Base-by-base conservation (phyloP, 345 rosid species). In the Eucalyptus tenuipes region DNA sequence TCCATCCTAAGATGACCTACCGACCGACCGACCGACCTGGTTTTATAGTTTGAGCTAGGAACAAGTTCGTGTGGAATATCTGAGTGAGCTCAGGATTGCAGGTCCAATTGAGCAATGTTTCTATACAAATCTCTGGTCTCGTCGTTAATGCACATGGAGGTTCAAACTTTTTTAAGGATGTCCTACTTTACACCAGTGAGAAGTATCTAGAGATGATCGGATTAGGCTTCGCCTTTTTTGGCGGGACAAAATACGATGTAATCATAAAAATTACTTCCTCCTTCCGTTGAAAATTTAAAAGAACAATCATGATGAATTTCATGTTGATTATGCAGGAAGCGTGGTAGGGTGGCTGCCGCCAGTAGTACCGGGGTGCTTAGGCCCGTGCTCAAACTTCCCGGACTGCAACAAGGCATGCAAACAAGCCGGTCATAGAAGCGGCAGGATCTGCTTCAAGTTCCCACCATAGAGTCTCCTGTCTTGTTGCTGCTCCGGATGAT, bases 161-260 rank as follows among this genome's bases (percentile, higher is more conserved):
- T 31, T 33, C 79, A 0, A 31, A 66, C 22, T 8, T 66, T 31
- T 66, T 66, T 57, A 10, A 66, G 79, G 79, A 31, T 16, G 79
- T 16, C 42, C 12, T 66, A 4, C 42, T 68, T 31, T 16, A 68
- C 5, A 31, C 42, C 42, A 68, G 42, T 20, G 0, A 50, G 80
- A 68, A 16, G 42, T 31, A 42, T 68, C 42, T 68, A 31, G 24
- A 8, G 80, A 31, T 68, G 24, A 68, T 31, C 12, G 53, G 53
- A 16, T 50, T 0, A 4, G 20, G 53, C 53, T 50, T 50, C 53
- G 7, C 2, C 44, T 13, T 0, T 33, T 71, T 17, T 37, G 0
- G 25, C 0, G 44, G 81, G 25, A 71, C 6, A 0, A 53, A 71
- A 18, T 71, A 33, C 81, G 0, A 17, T 22, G 5, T 7, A 16